These are phyloP conservation scores for Bothriochloa decipiens DNA, from an alignment of 176 grass and related monocot genomes.

Conservation along the genomic window DNA sequence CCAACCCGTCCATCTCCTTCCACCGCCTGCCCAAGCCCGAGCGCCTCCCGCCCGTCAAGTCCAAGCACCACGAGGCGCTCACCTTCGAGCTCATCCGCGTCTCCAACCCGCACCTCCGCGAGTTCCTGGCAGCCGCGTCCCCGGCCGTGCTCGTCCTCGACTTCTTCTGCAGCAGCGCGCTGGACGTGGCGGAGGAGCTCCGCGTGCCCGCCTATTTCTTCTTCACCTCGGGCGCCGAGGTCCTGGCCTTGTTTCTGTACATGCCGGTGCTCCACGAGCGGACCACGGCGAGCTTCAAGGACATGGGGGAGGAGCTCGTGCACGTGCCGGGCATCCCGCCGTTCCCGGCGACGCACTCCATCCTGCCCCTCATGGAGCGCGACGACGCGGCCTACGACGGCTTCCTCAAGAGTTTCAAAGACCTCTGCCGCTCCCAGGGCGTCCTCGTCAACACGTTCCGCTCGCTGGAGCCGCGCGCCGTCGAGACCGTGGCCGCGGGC, in stretches of 20 bases:
- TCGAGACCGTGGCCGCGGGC: slow-evolving; percentile 40
- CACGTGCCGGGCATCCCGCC: slow-evolving; percentile 40
- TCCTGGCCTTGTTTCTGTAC: slow-evolving; percentile 41
- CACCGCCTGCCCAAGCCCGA: slow-evolving; percentile 47
- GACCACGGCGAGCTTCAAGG: neutral
- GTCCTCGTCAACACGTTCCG: slow-evolving; percentile 69
- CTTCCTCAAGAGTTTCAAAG: neutral
- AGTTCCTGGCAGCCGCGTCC: slow-evolving; percentile 35
- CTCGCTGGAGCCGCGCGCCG: slow-evolving; percentile 51
- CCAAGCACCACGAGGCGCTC: slow-evolving; percentile 47
- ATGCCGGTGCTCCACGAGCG: slow-evolving; percentile 22
- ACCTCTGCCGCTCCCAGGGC: slow-evolving; percentile 32
- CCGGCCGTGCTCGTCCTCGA: slow-evolving; percentile 58
- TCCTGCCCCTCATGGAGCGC: slow-evolving; percentile 49
- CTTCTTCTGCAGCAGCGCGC: slow-evolving; percentile 54
- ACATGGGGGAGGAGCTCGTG: slow-evolving; percentile 37
- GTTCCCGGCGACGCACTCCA: slow-evolving; percentile 54
- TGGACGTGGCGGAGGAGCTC: slow-evolving; percentile 55
- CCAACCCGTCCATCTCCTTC: slow-evolving; percentile 60
- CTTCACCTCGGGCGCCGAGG: slow-evolving; percentile 52
- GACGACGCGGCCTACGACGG: slow-evolving; percentile 48
- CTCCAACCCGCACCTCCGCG: slow-evolving; percentile 45
- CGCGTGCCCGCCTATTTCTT: slow-evolving; percentile 57
- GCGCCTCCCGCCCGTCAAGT: neutral
- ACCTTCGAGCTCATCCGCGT: slow-evolving; percentile 46